phyloP scores from a whole-genome alignment of 305 asterid species.

The Fraxinus ornus region DNA sequence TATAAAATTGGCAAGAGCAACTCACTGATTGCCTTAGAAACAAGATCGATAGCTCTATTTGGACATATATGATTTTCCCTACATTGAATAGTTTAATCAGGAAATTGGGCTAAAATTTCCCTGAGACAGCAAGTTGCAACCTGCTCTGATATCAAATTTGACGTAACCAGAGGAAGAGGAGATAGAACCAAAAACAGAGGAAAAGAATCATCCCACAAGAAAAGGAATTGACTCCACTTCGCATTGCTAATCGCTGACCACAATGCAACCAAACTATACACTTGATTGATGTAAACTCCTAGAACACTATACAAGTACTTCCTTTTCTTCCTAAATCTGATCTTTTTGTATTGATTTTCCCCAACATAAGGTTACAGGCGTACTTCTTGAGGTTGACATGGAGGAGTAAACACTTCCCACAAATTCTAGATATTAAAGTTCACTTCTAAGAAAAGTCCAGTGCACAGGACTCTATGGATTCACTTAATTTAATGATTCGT shows the following conservation, averaged over 20 bases:
- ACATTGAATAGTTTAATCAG: neutral
- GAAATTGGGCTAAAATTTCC: neutral
- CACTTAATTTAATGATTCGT: neutral
- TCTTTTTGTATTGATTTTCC: neutral
- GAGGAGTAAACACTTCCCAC: neutral
- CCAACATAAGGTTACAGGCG: neutral
- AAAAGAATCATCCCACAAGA: neutral
- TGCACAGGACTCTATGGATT: neutral
- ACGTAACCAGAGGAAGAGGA: neutral
- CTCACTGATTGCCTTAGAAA: neutral
- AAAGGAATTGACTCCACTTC: neutral
- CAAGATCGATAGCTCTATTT: neutral
- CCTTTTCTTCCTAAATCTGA: neutral
- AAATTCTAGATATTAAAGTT: neutral
- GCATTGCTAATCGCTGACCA: neutral
- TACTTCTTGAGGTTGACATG: neutral
- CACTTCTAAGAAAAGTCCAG: neutral
- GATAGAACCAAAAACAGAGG: neutral
- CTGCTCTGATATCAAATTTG: neutral
- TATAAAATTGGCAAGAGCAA: neutral
- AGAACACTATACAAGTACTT: neutral
- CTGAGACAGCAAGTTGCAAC: neutral
- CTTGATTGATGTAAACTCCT: neutral
- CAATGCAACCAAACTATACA: neutral
- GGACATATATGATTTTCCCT: neutral